Evolutionary conservation across 2,329 filamentous ascomycete species (phyloP), one percentile per base, ranked within the genome.

Genomic region (Colletotrichum destructivum): DNA sequence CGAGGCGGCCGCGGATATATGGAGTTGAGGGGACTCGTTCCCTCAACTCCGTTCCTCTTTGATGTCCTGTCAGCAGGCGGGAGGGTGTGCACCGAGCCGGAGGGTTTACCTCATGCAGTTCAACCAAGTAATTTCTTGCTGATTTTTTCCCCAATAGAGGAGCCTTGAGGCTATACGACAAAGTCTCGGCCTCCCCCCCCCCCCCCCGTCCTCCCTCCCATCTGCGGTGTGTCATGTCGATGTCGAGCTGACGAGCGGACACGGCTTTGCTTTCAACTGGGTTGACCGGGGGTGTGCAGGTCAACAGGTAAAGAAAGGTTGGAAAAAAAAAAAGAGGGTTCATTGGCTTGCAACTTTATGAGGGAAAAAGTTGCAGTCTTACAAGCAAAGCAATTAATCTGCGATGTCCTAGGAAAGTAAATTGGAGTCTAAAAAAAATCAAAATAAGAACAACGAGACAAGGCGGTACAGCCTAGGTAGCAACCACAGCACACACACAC

Each of bases 341-440:
- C 47, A 31, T 35, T 55, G 54, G 62, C 49, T 38, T 44, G 63
- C 52, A 62, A 46, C 57, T 57, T 61, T 71, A 44, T n/a, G 49
- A 56, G 15, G 26, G 26, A 4, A 26, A 26, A 26, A 1, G 26
- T 26, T 4, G 26, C 26, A 26, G 26, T 26, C 26, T 26, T 26
- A 4, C 26, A 4, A 26, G 26, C 3, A 26, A 26, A 26, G 26
- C 3, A 26, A 26, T 26, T 4, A 26, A 26, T 26, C 26, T 26
- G 26, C 26, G 26, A 26, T 26, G 18, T 26, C 62, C 67, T 47
- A 12, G 35, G 42, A 40, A 60, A 31, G 62, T 44, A 52, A 38
- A n/a, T 18, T 46, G 57, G 56, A 57, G 49, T 56, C n/a, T 38
- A 57, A 35, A 26, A 56, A 56, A 52, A 46, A 26, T 26, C 26